phyloP scores from a whole-genome alignment of 2,329 filamentous ascomycete species.

The Podosphaera fusca region DNA sequence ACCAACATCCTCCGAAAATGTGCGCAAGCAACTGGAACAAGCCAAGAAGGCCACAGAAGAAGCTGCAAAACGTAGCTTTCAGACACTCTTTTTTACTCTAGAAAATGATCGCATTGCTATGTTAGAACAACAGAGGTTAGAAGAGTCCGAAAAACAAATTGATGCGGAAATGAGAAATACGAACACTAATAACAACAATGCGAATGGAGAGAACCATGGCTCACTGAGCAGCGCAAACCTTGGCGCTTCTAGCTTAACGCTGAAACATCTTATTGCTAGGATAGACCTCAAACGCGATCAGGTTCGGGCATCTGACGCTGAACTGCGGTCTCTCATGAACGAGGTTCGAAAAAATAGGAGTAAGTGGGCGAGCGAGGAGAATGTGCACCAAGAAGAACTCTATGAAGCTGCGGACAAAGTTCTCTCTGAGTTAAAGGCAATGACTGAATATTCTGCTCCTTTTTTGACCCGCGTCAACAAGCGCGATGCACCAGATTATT shows the following conservation, averaged over 20 bases:
- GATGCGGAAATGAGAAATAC: constrained; percentile 79
- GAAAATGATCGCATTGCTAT: constrained; percentile 92
- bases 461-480: constrained; percentile 92
- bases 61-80: constrained; percentile 70
- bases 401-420: constrained; percentile 96
- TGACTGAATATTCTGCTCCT: constrained; percentile 91
- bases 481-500: constrained; percentile 88
- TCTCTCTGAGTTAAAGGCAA: constrained; percentile 84
- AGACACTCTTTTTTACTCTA: constrained; percentile 82
- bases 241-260: constrained; percentile 79
- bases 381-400: constrained; percentile 88
- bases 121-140: constrained; percentile 89
- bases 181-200: constrained; percentile 26
- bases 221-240: constrained; percentile 84
- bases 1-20: constrained; percentile 58
- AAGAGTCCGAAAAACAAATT: constrained; percentile 87
- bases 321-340: constrained; percentile 79
- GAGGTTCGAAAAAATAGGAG: constrained; percentile 94
- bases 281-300: constrained; percentile 83
- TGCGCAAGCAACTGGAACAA: constrained; percentile 79
- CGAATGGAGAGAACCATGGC: constrained; percentile 47
- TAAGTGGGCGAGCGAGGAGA: constrained; percentile 97
- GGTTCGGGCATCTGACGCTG: constrained; percentile 79
- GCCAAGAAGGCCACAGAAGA: constrained; percentile 80
- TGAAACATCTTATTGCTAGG: constrained; percentile 89